Evolutionary conservation across 1,284 basidiomycete species (phyloP), one percentile per base, ranked within the genome.

Genomic region (Marasmius tenuissimus): DNA sequence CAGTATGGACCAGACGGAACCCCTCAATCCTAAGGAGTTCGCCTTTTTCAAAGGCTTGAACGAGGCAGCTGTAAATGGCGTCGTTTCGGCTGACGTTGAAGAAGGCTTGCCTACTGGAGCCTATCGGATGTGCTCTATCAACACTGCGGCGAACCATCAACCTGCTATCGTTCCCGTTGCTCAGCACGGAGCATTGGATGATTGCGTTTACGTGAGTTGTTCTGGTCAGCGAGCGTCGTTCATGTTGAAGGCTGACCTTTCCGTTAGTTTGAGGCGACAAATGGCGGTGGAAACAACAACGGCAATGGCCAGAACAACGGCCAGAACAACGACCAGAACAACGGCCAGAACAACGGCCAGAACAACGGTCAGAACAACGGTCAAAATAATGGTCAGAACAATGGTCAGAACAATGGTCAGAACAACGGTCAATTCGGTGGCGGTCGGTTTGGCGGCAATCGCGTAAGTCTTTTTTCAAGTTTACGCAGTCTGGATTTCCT

Each of bases 41-140:
- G 81, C 78, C 4, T 88, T 85, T 74, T 89, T 88, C 79, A 81
- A 80, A 79, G 65, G 67, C 87, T 60, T 80, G 80, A 61, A 66
- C 50, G 61, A 58, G 12, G 58, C 60, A 38, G 81, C 76, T 16
- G 66, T 66, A 60, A 77, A 78, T 56, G 82, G 82, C 10, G 65
- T 81, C 3, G 72, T 85, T 37, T 74, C 75, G 35, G 77, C 77
- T 10, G 73, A 73, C 16, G 82, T 86, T 37, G 71, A 75, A 1
- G 75, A 75, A 12, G 83, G 82, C 48, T 72, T 86, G 11, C 76
- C 80, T 14, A 78, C 75, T 27, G 82, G 82, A 38, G 70, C 74
- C 16, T 87, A 88, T 75, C 74, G 78, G 57, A 65, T 86, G 45
- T 63, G 62, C 11, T 73, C 75, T 3, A 84, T 85, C 73, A 85